Percentiles rank a stretch among this genome's conserved stretches.
Conservation (phyloP, 495 filamentous ascomycete genomes). For the Parmelia sp. region DNA sequence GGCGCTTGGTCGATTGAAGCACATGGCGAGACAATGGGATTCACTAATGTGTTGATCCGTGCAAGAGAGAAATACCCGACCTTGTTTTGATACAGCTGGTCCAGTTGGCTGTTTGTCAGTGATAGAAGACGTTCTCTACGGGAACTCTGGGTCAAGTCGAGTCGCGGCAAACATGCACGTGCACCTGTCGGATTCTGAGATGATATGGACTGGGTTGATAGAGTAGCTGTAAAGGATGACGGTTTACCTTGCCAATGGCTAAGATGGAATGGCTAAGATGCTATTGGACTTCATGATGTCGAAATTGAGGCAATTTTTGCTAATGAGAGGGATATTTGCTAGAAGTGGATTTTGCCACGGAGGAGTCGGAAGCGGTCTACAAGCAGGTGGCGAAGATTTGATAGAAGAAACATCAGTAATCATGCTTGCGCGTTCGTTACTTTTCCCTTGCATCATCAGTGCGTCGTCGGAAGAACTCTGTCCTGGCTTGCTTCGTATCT, state of each 20-base stretch:
- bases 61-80: conserved; percentile 37
- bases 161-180: conserved; percentile 33
- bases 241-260: not conserved
- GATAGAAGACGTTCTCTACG: conserved; percentile 38
- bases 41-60: conserved; percentile 29
- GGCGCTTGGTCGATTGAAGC: not conserved
- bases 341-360: not conserved
- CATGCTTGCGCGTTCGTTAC: not conserved
- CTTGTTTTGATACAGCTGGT: conserved; percentile 33
- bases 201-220: conserved; percentile 19
- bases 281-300: not conserved
- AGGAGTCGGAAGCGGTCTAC: not conserved
- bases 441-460: conserved; percentile 2
- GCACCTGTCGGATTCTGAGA: conserved; percentile 25
- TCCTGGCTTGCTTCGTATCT: too few relatives aligned
- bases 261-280: not conserved
- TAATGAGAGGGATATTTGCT: not conserved
- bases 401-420: too few relatives aligned
- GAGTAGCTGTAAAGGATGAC: conserved; percentile 15
- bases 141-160: conserved; percentile 34
- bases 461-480: not conserved
- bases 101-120: conserved; percentile 42
- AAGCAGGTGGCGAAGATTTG: not conserved
- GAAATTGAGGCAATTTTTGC: not conserved
- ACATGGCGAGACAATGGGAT: not conserved